Base-by-base conservation (phyloP, 2,329 filamentous ascomycete species). In the Fusarium bactridioides region DNA sequence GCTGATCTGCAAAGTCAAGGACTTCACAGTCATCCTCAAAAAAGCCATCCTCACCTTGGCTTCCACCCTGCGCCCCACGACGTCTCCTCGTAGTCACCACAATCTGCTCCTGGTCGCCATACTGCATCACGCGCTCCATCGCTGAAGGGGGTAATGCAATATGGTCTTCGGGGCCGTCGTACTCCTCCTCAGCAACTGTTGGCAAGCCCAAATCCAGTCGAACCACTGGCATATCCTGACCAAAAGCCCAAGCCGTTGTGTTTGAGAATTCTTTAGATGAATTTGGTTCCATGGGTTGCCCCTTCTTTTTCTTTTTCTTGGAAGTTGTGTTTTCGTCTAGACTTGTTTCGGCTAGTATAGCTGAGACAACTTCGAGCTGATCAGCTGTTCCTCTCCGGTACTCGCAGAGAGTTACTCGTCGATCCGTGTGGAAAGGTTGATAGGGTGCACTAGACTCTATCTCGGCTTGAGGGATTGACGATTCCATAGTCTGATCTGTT, bases 361-460 rank as follows among this genome's bases (percentile, higher is more conserved):
- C 78, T 31, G 84, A 82, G 25, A 84, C 76, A 13, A 81, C 78
- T 18, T 83, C 79, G 16, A 81, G 54, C 23, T 80, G 76, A 40
- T 81, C 75, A 7, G 81, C 80, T 45, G 74, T 69, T 58, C 75
- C 80, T 58, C 76, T 72, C 40, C 78, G 82, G 78, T 92, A 93
- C 45, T 94, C 88, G 74, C 91, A 93, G 33, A 98, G 85, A n/a
- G 87, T 89, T 48, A 98, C 93, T 7, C 95, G 90, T 61, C 90
- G 89, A 78, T 98, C 95, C 0, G 95, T 96, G 80, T 98, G 95
- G 84, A 98, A 98, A 3, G 96, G 95, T 77, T 97, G 95, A 77
- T 97, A 98, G 5, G 95, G 94, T 9, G 95, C 93, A 78, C 95
- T 98, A 4, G 95, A 97, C 79, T 99, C 96, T 73, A 97, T 97